phyloP scores from a whole-genome alignment of 2,329 filamentous ascomycete species.

The Sarocladium strictum region DNA sequence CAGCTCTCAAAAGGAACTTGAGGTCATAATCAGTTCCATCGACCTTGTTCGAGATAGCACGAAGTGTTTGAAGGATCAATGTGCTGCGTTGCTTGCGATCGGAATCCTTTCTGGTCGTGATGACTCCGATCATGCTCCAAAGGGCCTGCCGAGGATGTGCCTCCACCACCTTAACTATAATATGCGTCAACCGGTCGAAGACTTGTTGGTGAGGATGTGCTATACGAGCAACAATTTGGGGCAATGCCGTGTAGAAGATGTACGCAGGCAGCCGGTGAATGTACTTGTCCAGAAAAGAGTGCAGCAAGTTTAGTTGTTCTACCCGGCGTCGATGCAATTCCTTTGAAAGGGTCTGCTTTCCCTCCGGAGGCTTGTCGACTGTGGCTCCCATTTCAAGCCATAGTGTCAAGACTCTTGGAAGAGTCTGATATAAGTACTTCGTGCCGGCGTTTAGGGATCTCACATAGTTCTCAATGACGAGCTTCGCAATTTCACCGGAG shows the following conservation, averaged over 20 bases:
- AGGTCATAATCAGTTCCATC: constrained; percentile 54
- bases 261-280: constrained; percentile 66
- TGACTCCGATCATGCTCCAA: constrained; percentile 85
- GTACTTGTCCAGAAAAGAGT: constrained; percentile 75
- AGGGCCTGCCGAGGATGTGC: constrained; percentile 86
- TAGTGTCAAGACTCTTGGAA: constrained; percentile 84
- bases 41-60: constrained; percentile 41
- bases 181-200: constrained; percentile 67
- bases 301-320: constrained; percentile 61
- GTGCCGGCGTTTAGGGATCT: constrained; percentile 82
- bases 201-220: constrained; percentile 76
- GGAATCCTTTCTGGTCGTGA: constrained; percentile 66
- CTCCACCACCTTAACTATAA: constrained; percentile 81
- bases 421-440: constrained; percentile 92
- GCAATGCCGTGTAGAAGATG: constrained; percentile 75
- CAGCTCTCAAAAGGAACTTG: constrained; percentile 65
- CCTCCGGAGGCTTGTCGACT: constrained; percentile 56
- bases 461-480: constrained; percentile 91
- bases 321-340: constrained; percentile 52
- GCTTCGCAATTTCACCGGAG: constrained; percentile 75
- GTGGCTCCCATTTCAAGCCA: constrained; percentile 89
- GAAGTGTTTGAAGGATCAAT: constrained; percentile 45
- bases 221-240: constrained; percentile 94
- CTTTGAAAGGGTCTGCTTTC: constrained; percentile 45
- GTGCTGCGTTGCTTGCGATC: constrained; percentile 56